Percentiles rank a stretch among this genome's conserved stretches.
Conservation (phyloP, 2,329 filamentous ascomycete species). For the Ascochyta rabiei region DNA sequence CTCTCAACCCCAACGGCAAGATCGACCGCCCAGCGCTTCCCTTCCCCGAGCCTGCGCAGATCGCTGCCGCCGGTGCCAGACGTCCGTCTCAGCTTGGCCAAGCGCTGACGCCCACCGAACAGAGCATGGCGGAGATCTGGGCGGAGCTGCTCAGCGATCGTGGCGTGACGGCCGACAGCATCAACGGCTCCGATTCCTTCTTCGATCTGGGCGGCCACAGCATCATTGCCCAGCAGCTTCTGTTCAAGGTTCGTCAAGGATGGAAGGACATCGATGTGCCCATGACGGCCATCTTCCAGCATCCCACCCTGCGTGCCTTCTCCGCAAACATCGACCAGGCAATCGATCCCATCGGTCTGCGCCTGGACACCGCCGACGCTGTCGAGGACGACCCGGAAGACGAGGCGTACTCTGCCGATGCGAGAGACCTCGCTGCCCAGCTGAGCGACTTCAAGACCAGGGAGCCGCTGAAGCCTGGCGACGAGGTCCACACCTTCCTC, state of each 20-base stretch:
- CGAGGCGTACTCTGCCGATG: conserved; percentile 60
- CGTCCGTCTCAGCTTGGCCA: conserved; percentile 53
- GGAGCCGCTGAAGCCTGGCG: conserved; percentile 49
- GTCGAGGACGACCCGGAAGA: conserved; percentile 57
- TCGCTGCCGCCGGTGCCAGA: conserved; percentile 62
- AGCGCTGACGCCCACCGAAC: conserved; percentile 64
- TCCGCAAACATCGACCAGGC: conserved; percentile 59
- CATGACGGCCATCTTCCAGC: conserved; percentile 73
- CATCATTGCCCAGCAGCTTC: conserved; percentile 79
- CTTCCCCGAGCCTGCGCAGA: conserved; percentile 76
- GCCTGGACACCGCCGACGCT: conserved; percentile 47
- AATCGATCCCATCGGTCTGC: conserved; percentile 56
- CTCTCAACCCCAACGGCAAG: conserved; percentile 70
- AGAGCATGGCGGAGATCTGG: conserved; percentile 74
- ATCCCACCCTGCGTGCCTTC: conserved; percentile 66
- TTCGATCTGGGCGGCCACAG: conserved; percentile 83
- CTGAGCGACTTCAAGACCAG: conserved; percentile 50
- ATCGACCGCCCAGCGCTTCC: conserved; percentile 80
- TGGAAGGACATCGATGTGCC: conserved; percentile 69
- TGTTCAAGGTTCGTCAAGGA: conserved; percentile 70
- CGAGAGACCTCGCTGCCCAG: conserved; percentile 57
- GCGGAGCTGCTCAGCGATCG: conserved; percentile 65
- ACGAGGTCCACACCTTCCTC: conserved; percentile 70
- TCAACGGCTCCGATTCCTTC: conserved; percentile 69
- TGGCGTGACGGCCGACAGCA: conserved; percentile 69